Conservation (phyloP, 371 early-diverging fungal species). For the Mucor lusitanicus region DNA sequence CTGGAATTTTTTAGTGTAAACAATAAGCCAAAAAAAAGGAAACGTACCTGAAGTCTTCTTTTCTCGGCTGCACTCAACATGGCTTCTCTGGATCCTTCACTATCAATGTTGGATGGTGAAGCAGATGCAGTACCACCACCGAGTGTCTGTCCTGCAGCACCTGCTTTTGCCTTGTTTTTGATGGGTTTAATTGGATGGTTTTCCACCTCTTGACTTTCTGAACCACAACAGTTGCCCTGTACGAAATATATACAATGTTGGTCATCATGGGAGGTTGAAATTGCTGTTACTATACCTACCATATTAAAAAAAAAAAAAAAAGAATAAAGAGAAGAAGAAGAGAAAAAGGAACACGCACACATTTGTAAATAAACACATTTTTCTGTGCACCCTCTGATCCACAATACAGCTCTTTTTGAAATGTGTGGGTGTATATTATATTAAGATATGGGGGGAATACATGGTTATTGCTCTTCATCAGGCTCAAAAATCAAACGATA, state of each 20-base stretch:
- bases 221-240: slow-evolving; percentile 26
- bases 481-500: slow-evolving; percentile 64
- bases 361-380: too few relatives aligned
- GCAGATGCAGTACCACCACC: slow-evolving; percentile 9
- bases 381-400: neutral
- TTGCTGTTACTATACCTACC: neutral
- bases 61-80: slow-evolving; percentile 42
- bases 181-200: slow-evolving; percentile 14
- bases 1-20: slow-evolving; percentile 8
- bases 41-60: slow-evolving; percentile 29
- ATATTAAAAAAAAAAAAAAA: neutral
- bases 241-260: neutral
- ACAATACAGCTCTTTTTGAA: neutral
- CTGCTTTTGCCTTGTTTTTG: slow-evolving; percentile 1
- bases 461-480: slow-evolving; percentile 36
- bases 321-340: neutral
- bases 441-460: neutral
- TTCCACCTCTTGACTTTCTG: slow-evolving; percentile 18
- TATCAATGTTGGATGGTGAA: neutral
- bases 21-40: too few relatives aligned
- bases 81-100: slow-evolving; percentile 25
- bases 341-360: neutral
- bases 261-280: too few relatives aligned
- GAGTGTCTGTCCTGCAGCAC: slow-evolving; percentile 10
- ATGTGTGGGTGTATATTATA: too few relatives aligned